These are phyloP conservation scores for Colletotrichum lentis DNA, from an alignment of 2,329 filamentous ascomycete genomes.

Conservation along the genomic window DNA sequence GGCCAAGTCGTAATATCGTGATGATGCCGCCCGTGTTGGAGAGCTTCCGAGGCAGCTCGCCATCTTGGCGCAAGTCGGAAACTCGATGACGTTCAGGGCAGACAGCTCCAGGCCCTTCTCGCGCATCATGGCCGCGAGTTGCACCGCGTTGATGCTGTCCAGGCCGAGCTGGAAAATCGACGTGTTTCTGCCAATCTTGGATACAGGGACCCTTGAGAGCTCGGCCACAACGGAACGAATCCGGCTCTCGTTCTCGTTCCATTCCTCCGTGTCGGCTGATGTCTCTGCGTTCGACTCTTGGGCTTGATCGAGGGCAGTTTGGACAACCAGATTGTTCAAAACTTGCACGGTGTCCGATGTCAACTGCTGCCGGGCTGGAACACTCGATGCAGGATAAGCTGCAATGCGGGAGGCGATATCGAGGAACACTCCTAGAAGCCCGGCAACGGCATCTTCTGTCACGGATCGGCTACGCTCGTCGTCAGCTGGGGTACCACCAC, in stretches of 20 bases:
- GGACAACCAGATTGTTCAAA: constrained; percentile 40
- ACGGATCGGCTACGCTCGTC: not conserved
- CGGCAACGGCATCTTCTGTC: not conserved
- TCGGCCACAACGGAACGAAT: constrained; percentile 25
- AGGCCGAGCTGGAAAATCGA: constrained; percentile 89
- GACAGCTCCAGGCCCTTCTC: constrained; percentile 65
- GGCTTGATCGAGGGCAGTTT: not conserved
- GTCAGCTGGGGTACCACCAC: not conserved
- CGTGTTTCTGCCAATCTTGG: constrained; percentile 63
- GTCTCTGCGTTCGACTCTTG: not conserved
- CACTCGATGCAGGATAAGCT: constrained; percentile 32
- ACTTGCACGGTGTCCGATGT: constrained; percentile 38
- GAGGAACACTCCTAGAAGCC: constrained; percentile 4
- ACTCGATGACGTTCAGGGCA: constrained; percentile 78
- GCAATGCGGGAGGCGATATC: constrained; percentile 20
- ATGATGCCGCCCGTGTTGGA: not conserved
- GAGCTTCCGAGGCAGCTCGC: constrained; percentile 40
- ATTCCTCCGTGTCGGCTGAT: not conserved
- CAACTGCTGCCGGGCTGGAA: constrained; percentile 39
- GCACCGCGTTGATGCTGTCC: constrained; percentile 87
- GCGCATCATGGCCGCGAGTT: constrained; percentile 75
- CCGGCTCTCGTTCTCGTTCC: constrained; percentile 39
- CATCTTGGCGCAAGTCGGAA: constrained; percentile 56
- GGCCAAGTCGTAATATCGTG: constrained; percentile 49
- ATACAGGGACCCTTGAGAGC: constrained; percentile 8